Evolutionary conservation across 805 yeast genomes (phyloP).

Genomic region (Myxozyma monticola): DNA sequence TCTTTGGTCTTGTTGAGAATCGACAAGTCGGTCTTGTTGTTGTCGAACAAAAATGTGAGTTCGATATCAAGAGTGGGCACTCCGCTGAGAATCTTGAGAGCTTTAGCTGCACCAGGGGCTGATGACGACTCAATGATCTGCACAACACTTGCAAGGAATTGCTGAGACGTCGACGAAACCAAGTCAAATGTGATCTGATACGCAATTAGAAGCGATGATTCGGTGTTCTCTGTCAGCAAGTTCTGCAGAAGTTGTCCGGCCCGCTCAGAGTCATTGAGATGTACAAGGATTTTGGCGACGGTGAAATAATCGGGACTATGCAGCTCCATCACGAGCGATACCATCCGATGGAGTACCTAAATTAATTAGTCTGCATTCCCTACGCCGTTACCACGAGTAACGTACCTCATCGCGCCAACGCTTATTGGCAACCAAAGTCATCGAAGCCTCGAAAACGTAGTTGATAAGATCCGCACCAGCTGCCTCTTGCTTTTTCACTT

Average conservation of each 20-base stretch:
- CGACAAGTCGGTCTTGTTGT: conserved; percentile 82
- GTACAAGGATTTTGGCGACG: conserved; percentile 81
- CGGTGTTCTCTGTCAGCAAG: conserved; percentile 47
- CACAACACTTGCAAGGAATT: conserved; percentile 60
- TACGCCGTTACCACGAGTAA: too few species aligned
- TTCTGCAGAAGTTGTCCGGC: conserved; percentile 69
- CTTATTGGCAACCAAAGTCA: conserved; percentile 63
- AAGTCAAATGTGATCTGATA: conserved; percentile 95
- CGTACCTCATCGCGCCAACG: conserved; percentile 61
- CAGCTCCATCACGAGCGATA: conserved; percentile 57
- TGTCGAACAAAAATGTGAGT: conserved; percentile 80
- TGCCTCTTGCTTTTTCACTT: conserved; percentile 47
- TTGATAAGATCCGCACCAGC: conserved; percentile 56
- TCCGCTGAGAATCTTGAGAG: conserved; percentile 78
- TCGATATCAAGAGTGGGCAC: conserved; percentile 92
- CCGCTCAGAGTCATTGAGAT: conserved; percentile 71
- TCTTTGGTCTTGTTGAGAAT: conserved; percentile 80
- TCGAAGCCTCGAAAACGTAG: conserved; percentile 69
- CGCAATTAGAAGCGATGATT: conserved; percentile 57
- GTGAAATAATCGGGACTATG: conserved; percentile 76
- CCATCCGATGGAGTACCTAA: conserved; percentile 54
- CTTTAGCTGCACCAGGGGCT: conserved; percentile 36
- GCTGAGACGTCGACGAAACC: conserved; percentile 89
- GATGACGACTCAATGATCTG: conserved; percentile 39
- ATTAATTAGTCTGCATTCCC: too few species aligned